Evolutionary conservation across 345 rosid genomes (phyloP).

Genomic region (Populus davidiana): DNA sequence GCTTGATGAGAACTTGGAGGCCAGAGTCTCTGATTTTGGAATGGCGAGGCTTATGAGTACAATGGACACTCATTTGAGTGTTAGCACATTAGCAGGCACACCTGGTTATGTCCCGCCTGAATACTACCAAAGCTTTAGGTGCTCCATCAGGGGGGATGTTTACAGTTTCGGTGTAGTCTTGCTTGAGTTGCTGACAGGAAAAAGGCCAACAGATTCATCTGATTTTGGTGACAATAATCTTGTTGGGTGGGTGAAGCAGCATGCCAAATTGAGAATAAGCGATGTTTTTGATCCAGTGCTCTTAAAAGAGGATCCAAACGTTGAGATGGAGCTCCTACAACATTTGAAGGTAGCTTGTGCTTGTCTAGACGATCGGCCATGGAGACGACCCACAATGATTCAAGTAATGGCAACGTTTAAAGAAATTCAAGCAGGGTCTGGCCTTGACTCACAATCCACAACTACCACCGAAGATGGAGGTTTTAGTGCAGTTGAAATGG

Average conservation of each 20-base stretch:
- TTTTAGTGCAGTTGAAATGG: conserved; percentile 56
- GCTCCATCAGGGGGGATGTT: conserved; percentile 90
- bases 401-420: conserved; percentile 75
- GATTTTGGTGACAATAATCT: conserved; percentile 97
- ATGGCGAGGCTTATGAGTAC: conserved; percentile 93
- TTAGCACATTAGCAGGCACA: conserved; percentile 95
- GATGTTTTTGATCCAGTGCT: conserved; percentile 79
- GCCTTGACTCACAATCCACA: conserved; percentile 72
- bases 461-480: conserved; percentile 64
- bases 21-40: conserved; percentile 94
- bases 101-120: conserved; percentile 99
- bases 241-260: conserved; percentile 98
- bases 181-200: conserved; percentile 85
- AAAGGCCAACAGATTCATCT: conserved; percentile 84
- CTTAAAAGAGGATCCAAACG: conserved; percentile 63
- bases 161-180: conserved; percentile 94
- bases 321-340: conserved; percentile 71
- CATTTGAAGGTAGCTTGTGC: conserved; percentile 71
- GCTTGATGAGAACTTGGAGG: conserved; percentile 80
- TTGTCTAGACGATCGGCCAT: conserved; percentile 75
- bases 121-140: conserved; percentile 86
- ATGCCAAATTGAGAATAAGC: conserved; percentile 63
- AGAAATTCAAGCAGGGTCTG: conserved; percentile 76
- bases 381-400: conserved; percentile 73
- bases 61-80: conserved; percentile 91